Base-by-base conservation (phyloP, 139 green algal genomes). In the Asterochloris erici region DNA sequence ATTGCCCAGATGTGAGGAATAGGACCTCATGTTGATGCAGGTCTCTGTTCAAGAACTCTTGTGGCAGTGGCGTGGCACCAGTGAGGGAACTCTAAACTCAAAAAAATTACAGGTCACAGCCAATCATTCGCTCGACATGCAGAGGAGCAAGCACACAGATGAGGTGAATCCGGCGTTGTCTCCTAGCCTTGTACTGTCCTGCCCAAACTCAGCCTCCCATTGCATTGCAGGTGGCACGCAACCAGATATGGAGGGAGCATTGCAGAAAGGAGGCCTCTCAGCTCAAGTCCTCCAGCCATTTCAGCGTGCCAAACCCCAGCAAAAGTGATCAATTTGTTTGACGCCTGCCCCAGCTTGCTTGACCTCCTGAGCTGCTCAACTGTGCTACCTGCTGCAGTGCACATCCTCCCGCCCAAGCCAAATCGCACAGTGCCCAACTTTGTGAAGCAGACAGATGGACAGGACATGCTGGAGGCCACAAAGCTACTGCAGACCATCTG, bases 401-500 rank as follows among this genome's bases (percentile, higher is more conserved):
- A 83, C 63, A 85, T 92, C 26, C 81, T 94, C 14, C 88, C 90
- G 69, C 88, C 92, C 63, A 94, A 94, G 83, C 90, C 90, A 62
- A 94, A 94, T 73, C 73, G 81, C 19, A 88, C 68, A 14, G 78
- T 85, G 26, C 90, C 90, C 21, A 85, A 87, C 19, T 17, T 69
- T 0, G 27, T 73, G 19, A 90, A 88, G 28, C 89, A 54, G 38
- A 54, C 85, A 11, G 81, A 84, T 79, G n/a, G 77, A n/a, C 63
- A 70, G 15, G 81, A 82, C 13, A 60, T 89, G 13, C 27, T 74
- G 60, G 66, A 82, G n/a, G 87, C 84, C 70, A 79, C 68, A 62
- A 66, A 75, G 0, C 54, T 84, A 10, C 66, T 91, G 23, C 27
- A 63, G 11, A 70, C 60, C 21, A 27, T 91, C 61, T 87, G 78